These are phyloP conservation scores for Sclerotinia trifoliorum DNA, from an alignment of 2,329 filamentous ascomycete genomes.

Conservation along the genomic window DNA sequence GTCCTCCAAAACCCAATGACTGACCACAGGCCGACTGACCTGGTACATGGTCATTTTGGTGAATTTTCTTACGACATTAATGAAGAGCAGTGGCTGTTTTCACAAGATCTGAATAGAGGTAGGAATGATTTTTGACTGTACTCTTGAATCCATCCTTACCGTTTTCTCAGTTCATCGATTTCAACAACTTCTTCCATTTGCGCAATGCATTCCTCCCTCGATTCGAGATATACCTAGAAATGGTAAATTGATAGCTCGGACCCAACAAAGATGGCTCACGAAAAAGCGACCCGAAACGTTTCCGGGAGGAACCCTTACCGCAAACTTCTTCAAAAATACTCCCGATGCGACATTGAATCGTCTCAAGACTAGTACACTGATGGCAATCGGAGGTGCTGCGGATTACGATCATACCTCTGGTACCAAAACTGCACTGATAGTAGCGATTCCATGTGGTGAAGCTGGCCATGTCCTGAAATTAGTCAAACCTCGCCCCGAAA, in stretches of 20 bases:
- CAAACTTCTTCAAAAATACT: slow-evolving; percentile 14
- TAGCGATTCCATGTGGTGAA: slow-evolving; percentile 37
- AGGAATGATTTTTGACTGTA: background rate
- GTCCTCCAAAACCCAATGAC: slow-evolving; percentile 41
- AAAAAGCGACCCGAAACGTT: slow-evolving; percentile 34
- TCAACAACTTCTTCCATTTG: slow-evolving; percentile 35
- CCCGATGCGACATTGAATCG: slow-evolving; percentile 18
- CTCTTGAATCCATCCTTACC: slow-evolving; percentile 22
- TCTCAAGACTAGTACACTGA: slow-evolving; percentile 27
- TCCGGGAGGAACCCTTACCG: slow-evolving; percentile 27
- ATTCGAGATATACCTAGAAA: slow-evolving; percentile 24
- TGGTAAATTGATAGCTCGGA: slow-evolving; percentile 22
- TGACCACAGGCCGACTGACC: slow-evolving; percentile 45
- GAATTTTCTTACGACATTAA: slow-evolving; percentile 46
- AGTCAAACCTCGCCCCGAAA: slow-evolving; percentile 33
- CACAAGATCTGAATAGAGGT: slow-evolving; percentile 30
- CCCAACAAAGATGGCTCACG: slow-evolving; percentile 32
- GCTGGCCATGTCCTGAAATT: slow-evolving; percentile 38
- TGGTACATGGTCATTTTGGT: slow-evolving; percentile 55
- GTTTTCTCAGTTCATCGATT: slow-evolving; percentile 28
- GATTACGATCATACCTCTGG: slow-evolving; percentile 29
- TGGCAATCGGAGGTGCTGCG: slow-evolving; percentile 32
- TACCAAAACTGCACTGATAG: slow-evolving; percentile 27
- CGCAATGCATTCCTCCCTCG: slow-evolving; percentile 33
- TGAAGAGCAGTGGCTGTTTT: slow-evolving; percentile 38